Evolutionary conservation across 2,329 filamentous ascomycete genomes (phyloP).

Genomic region (Tricladium varicosporioides): DNA sequence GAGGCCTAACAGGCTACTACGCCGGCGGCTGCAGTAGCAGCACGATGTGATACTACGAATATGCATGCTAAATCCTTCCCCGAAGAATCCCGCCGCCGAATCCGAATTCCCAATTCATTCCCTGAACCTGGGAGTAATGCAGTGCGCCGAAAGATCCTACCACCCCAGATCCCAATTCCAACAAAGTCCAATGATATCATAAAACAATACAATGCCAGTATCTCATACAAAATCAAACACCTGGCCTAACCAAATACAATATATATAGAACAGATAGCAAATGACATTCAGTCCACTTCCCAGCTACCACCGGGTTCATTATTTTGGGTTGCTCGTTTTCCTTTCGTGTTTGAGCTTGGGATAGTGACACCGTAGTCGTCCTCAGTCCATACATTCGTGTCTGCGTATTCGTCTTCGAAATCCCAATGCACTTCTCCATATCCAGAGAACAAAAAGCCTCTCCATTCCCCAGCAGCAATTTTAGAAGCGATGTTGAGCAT

Average conservation of each 20-base stretch:
- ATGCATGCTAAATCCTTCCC: too few species aligned
- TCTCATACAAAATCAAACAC: slow-evolving; percentile 1
- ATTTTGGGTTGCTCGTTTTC: slow-evolving; percentile 1
- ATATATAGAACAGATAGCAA: neutral
- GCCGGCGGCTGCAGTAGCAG: too few species aligned
- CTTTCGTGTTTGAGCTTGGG: slow-evolving; percentile 6
- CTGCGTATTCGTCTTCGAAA: slow-evolving; percentile 39
- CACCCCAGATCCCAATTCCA: neutral
- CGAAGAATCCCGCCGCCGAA: too few species aligned
- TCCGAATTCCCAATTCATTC: neutral
- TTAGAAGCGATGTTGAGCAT: slow-evolving; percentile 80
- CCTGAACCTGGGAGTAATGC: neutral
- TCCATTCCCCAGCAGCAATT: slow-evolving; percentile 65
- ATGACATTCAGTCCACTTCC: slow-evolving; percentile 21
- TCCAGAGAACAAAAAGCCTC: slow-evolving; percentile 53
- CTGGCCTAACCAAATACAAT: neutral
- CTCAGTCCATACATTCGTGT: slow-evolving; percentile 54
- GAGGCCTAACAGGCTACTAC: too few species aligned
- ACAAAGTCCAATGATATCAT: neutral
- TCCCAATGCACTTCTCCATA: slow-evolving; percentile 60
- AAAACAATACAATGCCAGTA: neutral
- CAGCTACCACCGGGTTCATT: slow-evolving; percentile 19
- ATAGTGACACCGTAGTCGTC: slow-evolving; percentile 53
- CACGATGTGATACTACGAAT: too few species aligned
- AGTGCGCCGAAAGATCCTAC: neutral